Percentiles rank a stretch among this genome's conserved stretches.
These are phyloP conservation scores for Talaromyces rugulosus DNA, from an alignment of 2,329 filamentous ascomycete genomes.

Conservation along the genomic window DNA sequence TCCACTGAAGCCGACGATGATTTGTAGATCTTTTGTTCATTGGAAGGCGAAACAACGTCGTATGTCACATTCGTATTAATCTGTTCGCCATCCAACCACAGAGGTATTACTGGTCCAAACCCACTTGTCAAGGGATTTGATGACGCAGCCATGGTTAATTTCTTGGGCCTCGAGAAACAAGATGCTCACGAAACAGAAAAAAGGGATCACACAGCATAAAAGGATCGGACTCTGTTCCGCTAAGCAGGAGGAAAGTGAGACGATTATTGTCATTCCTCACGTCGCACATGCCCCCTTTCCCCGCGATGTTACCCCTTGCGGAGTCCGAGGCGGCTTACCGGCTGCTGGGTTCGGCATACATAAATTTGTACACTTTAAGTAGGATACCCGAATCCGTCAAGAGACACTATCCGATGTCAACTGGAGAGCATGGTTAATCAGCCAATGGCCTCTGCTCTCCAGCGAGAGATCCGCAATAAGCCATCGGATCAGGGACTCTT, in stretches of 20 bases:
- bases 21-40: background rate
- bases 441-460: background rate
- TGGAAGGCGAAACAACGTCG: background rate
- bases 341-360: background rate
- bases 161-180: background rate
- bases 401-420: background rate
- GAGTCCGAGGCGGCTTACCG: background rate
- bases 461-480: no score
- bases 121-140: background rate
- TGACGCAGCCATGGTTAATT: background rate
- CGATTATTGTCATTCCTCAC: background rate
- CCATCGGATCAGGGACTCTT: background rate
- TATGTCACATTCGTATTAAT: background rate
- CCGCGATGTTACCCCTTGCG: background rate
- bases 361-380: background rate
- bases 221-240: background rate
- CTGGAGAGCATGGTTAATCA: background rate
- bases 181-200: background rate
- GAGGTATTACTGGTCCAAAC: background rate
- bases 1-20: slow-evolving; percentile 10
- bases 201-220: background rate
- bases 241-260: background rate
- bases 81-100: background rate
- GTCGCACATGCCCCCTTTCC: background rate
- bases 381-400: background rate